Base-by-base conservation (phyloP, 345 rosid genomes). In the Conringia planisiliqua region DNA sequence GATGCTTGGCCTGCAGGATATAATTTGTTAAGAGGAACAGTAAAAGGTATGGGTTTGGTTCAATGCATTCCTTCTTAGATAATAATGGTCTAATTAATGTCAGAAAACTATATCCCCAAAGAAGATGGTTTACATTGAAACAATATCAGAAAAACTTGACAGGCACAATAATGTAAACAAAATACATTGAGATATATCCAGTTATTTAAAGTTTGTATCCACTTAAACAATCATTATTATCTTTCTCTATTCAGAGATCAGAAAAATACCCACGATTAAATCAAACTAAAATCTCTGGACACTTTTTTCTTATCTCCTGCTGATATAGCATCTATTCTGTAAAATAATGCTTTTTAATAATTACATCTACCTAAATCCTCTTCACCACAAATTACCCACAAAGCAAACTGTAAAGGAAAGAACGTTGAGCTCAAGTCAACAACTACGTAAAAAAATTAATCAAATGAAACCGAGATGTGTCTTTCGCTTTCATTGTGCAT, bases 1-100 rank as follows among this genome's bases (percentile, higher is more conserved):
- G 78, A 94, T 86, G 70, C 85, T 83, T 33, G 97, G 98, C 90
- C 98, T 94, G 89, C 76, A 83, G 80, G 82, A 52, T 68, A 79
- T 60, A 76, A 62, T 59, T 58, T 64, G 32, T 78, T 76, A 69
- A 60, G 69, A 56, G 74, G 58, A 75, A 55, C 57, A 59, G 67
- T 35, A 67, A 64, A 46, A 17, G 17, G 50, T n/a, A 61, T 50
- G 57, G 62, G 24, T 17, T 66, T 57, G 10, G 16, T 66, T 16
- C 60, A 48, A 3, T 59, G 43, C 42, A 39, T 66, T 58, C 30
- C n/a, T 50, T 44, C 56, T 46, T 63, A 47, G 7, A 39, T 66
- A 26, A 57, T n/a, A 5, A 2, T n/a, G 12, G 27, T 46, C 3
- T 50, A 50, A 22, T 20, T 6, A 55, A 7, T 1, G 40, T 38